Evolutionary conservation across 108 stramenopile species (phyloP), one percentile per base, ranked within the genome.

Genomic region (Cyclotella sp.): DNA sequence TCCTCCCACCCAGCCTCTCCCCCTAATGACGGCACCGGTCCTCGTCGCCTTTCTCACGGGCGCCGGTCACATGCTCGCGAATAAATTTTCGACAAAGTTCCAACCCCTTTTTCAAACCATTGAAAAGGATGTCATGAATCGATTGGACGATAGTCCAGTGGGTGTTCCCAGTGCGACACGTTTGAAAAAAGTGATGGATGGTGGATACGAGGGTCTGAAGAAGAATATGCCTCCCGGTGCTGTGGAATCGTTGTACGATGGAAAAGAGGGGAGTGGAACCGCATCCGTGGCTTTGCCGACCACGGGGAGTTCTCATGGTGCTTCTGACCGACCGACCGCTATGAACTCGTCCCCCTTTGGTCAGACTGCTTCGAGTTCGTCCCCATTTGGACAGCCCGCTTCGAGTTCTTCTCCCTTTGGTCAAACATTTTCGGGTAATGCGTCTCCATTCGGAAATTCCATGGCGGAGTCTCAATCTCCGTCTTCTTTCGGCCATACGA

Each of bases 31-130:
- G 1, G 92, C 94, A 22, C 92, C 94, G 3, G 92, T 95, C n/a
- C 82, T 95, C 19, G 89, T 86, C 51, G 88, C 92, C 7, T 95
- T 95, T 67, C 63, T 95, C 43, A 88, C 92, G 0, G 91, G 86
- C 26, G 92, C 94, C 1, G 94, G 94, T 27, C 91, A 93, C 78
- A 95, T 95, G 94, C 63, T 95, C 40, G 89, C 92, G 6, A 90
- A 89, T 46, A 85, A 78, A 41, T 87, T 84, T 67, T 54, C 86
- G 15, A 70, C 77, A 13, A 60, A 84, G 22, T 93, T 95, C 68
- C 42, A 72, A 28, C 73, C 77, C 29, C 42, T 78, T 18, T 76
- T 93, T 10, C 57, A 80, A 39, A 55, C 11, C 12, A 91, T 95
- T 19, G 67, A 77, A 29, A 75, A 55, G 8, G 87, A 91, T 22